These are phyloP conservation scores for Penicillium cinerascens DNA, from an alignment of 495 filamentous ascomycete species.

Conservation along the genomic window DNA sequence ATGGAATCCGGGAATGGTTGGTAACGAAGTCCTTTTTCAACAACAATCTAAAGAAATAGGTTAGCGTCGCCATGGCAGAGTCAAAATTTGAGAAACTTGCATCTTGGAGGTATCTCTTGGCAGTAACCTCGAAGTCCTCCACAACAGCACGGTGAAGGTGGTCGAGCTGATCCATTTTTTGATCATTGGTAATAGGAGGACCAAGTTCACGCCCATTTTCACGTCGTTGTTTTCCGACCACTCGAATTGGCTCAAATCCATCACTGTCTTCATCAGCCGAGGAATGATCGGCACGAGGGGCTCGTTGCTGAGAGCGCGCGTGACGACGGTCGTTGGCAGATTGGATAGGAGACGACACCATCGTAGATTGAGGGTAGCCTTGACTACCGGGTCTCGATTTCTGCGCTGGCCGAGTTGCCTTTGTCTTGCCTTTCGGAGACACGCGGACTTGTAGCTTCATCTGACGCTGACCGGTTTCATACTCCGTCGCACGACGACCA, in stretches of 20 bases:
- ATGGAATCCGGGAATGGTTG: constrained; percentile 74
- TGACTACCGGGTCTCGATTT: constrained; percentile 17
- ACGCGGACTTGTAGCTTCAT: constrained; percentile 59
- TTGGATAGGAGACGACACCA: constrained; percentile 79
- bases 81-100: constrained; percentile 25
- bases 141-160: constrained; percentile 62
- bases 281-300: constrained; percentile 33
- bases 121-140: constrained; percentile 59
- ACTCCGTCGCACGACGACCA: constrained; percentile 51
- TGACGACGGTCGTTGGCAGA: constrained; percentile 46
- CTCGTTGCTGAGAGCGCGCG: constrained; percentile 26
- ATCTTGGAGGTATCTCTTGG: constrained; percentile 60
- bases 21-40: constrained; percentile 55
- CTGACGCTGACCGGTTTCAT: constrained; percentile 46
- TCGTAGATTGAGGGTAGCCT: constrained; percentile 64
- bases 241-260: constrained; percentile 59
- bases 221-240: constrained; percentile 34
- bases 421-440: constrained; percentile 45
- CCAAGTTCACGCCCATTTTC: constrained; percentile 48
- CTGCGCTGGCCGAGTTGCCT: constrained; percentile 18
- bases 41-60: constrained; percentile 48
- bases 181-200: constrained; percentile 70
- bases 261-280: constrained; percentile 53
- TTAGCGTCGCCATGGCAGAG: constrained; percentile 3
- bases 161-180: constrained; percentile 56